A percentile compares a stretch with the other conserved stretches of the same genome.
These are phyloP conservation scores for Geosmithia putterillii DNA, from an alignment of 2,329 filamentous ascomycete species.

Conservation along the genomic window DNA sequence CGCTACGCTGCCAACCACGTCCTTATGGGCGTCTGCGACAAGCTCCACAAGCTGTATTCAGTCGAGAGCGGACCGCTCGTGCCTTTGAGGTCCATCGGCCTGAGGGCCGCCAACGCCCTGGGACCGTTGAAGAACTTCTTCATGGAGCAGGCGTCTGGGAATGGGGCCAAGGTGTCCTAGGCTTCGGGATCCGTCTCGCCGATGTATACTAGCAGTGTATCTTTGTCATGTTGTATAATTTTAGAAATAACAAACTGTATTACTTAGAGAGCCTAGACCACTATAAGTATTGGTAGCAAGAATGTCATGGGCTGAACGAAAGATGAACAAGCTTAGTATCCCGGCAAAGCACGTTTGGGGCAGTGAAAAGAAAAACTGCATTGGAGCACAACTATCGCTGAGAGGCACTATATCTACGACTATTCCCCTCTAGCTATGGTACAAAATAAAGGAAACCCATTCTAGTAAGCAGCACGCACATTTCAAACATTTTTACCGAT, in stretches of 20 bases:
- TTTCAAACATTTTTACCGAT: constrained; percentile 31
- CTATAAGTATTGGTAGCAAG: no score
- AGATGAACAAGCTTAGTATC: no score
- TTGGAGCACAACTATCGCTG: constrained; percentile 5
- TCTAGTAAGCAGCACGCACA: constrained; percentile 16
- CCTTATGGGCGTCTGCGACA: constrained; percentile 71
- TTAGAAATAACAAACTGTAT: neutral
- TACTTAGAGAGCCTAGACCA: no score
- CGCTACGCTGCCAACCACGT: constrained; percentile 74
- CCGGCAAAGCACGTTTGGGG: no score
- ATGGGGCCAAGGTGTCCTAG: constrained; percentile 31
- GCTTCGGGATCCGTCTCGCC: neutral
- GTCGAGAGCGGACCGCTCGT: constrained; percentile 69
- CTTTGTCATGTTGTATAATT: neutral
- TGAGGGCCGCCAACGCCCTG: constrained; percentile 64
- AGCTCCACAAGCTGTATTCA: constrained; percentile 87
- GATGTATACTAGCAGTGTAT: constrained; percentile 2
- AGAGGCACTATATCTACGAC: constrained; percentile 21
- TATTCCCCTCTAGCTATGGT: constrained; percentile 23
- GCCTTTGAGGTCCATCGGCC: constrained; percentile 62
- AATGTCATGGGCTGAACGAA: no score
- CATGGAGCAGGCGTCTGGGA: constrained; percentile 61
- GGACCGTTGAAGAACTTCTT: constrained; percentile 70
- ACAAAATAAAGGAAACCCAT: constrained; percentile 23
- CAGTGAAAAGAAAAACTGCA: constrained; percentile 11